Percentiles rank a stretch among this genome's conserved stretches.
phyloP scores from a whole-genome alignment of 2,329 filamentous ascomycete genomes.

The Phaeosphaeria sp. region DNA sequence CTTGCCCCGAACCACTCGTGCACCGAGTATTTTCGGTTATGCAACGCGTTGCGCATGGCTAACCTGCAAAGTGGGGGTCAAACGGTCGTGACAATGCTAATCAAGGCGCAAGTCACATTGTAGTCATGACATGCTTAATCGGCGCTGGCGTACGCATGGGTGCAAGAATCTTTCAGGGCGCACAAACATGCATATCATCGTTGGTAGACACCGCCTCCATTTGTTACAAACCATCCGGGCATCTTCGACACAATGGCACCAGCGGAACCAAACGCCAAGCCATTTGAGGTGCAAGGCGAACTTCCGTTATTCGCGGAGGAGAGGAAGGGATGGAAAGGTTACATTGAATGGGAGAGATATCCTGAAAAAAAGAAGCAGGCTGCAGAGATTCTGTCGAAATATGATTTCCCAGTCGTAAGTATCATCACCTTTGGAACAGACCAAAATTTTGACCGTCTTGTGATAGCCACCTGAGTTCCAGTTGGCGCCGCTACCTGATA shows the following conservation, averaged over 20 bases:
- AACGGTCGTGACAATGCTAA: conserved; percentile 3
- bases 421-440: background rate
- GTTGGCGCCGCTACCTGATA: conserved; percentile 49
- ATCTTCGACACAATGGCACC: conserved; percentile 34
- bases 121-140: conserved; percentile 15
- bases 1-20: background rate
- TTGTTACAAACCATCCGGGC: too few species aligned
- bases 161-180: background rate
- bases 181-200: background rate
- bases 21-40: background rate
- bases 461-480: conserved; percentile 53
- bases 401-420: conserved; percentile 56
- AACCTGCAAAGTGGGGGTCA: conserved; percentile 1
- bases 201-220: background rate
- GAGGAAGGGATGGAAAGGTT: conserved; percentile 58
- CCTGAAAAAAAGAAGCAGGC: conserved; percentile 70
- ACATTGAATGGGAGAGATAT: conserved; percentile 60
- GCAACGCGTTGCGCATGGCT: conserved; percentile 3
- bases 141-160: background rate
- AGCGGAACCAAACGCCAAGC: conserved; percentile 37
- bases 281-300: conserved; percentile 34
- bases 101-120: conserved; percentile 11
- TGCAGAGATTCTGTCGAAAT: conserved; percentile 60
- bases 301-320: conserved; percentile 52
- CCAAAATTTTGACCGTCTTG: conserved; percentile 3